Conservation (phyloP, 768 basidiomycete genomes). For the Lepiota brunneoincarnata region DNA sequence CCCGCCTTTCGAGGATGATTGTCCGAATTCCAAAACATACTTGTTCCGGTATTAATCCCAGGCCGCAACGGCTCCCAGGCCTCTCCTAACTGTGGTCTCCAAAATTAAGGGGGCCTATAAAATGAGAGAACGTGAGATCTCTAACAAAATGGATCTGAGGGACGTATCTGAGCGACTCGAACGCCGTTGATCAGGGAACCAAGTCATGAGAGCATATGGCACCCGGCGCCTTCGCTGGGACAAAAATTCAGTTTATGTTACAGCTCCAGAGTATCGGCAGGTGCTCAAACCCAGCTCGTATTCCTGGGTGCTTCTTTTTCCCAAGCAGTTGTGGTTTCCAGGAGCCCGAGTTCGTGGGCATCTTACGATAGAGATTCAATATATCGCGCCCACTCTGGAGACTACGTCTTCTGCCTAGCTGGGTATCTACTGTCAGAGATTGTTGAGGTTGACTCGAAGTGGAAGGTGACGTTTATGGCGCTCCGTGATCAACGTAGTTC, state of each 20-base stretch:
- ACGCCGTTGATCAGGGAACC: not conserved
- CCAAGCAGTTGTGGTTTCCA: constrained; percentile 6
- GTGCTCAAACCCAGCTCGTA: not conserved
- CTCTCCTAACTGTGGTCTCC: not conserved
- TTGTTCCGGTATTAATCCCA: constrained; percentile 5
- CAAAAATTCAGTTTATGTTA: constrained; percentile 1
- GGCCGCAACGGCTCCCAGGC: not conserved
- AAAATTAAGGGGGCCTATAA: not conserved
- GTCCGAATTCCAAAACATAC: constrained; percentile 2
- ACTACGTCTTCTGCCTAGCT: not conserved
- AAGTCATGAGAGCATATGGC: not conserved
- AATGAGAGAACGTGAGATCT: not conserved
- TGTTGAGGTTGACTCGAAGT: not conserved
- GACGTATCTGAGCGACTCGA: constrained; percentile 1
- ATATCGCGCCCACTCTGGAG: not conserved
- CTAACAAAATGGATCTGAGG: not conserved
- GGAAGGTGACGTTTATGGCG: not conserved
- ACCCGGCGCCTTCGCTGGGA: not conserved
- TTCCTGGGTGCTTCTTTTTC: constrained; percentile 11
- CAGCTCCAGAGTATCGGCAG: not conserved
- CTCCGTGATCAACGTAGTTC: constrained; percentile 5
- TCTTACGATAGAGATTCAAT: not conserved
- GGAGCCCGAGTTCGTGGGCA: not conserved
- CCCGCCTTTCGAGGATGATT: not conserved
- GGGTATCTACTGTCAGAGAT: not conserved